Evolutionary conservation across 2,329 filamentous ascomycete genomes (phyloP), one percentile per base, ranked within the genome.

Genomic region (Leptographium flavum): DNA sequence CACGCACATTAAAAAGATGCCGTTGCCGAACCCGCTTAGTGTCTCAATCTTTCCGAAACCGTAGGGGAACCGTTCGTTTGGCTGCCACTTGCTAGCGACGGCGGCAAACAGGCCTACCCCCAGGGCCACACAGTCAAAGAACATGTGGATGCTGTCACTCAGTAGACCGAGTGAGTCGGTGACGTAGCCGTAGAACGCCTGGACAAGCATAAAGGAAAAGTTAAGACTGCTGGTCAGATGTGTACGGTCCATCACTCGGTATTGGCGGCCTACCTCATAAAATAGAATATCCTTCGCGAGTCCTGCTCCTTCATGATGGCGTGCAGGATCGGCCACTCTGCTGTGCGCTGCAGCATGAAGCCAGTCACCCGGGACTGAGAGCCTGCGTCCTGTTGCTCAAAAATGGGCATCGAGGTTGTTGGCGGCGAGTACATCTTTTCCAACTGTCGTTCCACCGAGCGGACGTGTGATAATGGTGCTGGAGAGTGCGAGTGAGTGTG

Each of bases 131-230:
- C 92, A 98, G 63, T 98, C 92, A 56, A 98, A 96, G 57, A 98
- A 90, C 92, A 98, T 98, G 64, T 98, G 92, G 51, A 98, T 92
- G 56, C 88, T 96, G 63, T 98, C 92, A 53, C 87, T 94, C 17
- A 98, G 75, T n/a, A 98, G 71, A 3, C 92, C 92, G 5, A 98
- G 68, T 0, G 92, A 98, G 53, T 94, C 88, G 4, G 87, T 96
- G 11, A 92, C 66, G 55, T 92, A 93, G 41, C 92, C 92, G 57
- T 98, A 98, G 50, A 90, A 87, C 35, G 88, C 83, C 57, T 98
- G 92, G 1, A 98, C 78, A 30, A 84, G 67, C 92, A 98, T 98
- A 61, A 98, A 98, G 7, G 70, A 73, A 54, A 98, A 87, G 59
- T 98, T 98, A 45, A 98, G 74, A 50, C 87, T 94, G 37, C 15